Evolutionary conservation across 2,329 filamentous ascomycete species (phyloP), one percentile per base, ranked within the genome.

Genomic region (Fusarium circinatum): DNA sequence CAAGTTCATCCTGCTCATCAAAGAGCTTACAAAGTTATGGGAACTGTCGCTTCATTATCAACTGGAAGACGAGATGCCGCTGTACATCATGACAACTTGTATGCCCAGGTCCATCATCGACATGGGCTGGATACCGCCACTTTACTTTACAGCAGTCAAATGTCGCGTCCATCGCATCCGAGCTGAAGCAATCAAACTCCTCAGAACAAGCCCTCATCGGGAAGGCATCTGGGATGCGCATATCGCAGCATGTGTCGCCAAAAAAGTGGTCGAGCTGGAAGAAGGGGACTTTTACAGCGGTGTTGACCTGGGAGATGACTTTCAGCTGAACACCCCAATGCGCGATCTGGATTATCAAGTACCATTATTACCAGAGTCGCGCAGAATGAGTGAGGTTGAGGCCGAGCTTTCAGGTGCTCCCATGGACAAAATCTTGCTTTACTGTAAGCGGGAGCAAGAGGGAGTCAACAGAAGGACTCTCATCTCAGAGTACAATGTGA

Each of bases 141-240:
- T 87, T 6, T 87, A 86, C 66, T 87, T 82, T 66, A 75, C 82
- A 5, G 86, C 84, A 1, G 62, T 85, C 8, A 87, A 88, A 67
- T 89, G 86, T 47, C 84, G 87, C 1, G 76, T 82, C 5, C 82
- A 80, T 45, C 75, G 76, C 8, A 75, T 87, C 14, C 81, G 86
- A 41, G 66, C 79, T 0, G 82, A 84, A 41, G 84, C 84, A 0
- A 71, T 84, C 3, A 71, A 65, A 6, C 65, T 85, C 1, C 71
- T 86, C 0, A 74, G 75, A 24, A 67, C 68, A 3, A 63, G 72
- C 3, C 70, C 75, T 5, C 80, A 84, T 47, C 78, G 81, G 26
- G 84, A 86, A 72, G 83, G 83, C 0, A 79, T 86, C 8, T 87
- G 85, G 84, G 82, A 85, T 72, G 65, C 80, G 3, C 75, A 60